These are phyloP conservation scores for Serendipita sp. DNA, from an alignment of 768 basidiomycete genomes.

Conservation along the genomic window DNA sequence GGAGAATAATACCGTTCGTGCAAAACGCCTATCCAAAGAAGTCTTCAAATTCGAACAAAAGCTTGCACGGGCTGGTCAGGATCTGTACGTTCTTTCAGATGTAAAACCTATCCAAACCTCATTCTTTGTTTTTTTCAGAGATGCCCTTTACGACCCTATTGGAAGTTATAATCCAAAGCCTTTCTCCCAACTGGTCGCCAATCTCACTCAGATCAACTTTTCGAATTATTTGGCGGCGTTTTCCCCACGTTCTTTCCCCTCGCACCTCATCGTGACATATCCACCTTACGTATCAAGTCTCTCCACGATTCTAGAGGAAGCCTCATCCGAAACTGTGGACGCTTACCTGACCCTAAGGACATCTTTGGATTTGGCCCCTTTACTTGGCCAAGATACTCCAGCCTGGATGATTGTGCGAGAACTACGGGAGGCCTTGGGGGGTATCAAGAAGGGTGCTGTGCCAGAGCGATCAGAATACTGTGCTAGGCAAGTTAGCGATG, in stretches of 20 bases:
- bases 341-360: conserved; percentile 76
- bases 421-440: conserved; percentile 57
- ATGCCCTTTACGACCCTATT: conserved; percentile 61
- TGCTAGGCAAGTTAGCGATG: conserved; percentile 49
- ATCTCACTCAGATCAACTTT: conserved; percentile 66
- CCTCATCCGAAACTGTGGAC: conserved; percentile 56
- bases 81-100: conserved; percentile 36
- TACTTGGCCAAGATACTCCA: conserved; percentile 59
- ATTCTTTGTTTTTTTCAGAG: conserved; percentile 25
- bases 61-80: conserved; percentile 65
- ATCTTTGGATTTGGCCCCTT: conserved; percentile 48
- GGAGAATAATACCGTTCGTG: conserved; percentile 36
- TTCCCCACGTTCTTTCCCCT: conserved; percentile 59
- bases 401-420: conserved; percentile 62
- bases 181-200: conserved; percentile 49
- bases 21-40: conserved; percentile 47
- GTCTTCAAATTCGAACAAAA: conserved; percentile 66
- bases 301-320: conserved; percentile 49
- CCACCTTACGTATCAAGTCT: conserved; percentile 61
- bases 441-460: conserved; percentile 74
- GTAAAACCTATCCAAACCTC: not conserved
- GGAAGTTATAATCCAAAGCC: conserved; percentile 77
- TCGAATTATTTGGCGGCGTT: conserved; percentile 76
- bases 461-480: conserved; percentile 79
- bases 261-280: conserved; percentile 62